A percentile compares a stretch with the other conserved stretches of the same genome.
Evolutionary conservation across 306 rosid genomes (phyloP).

Genomic region (Benincasa hispida): DNA sequence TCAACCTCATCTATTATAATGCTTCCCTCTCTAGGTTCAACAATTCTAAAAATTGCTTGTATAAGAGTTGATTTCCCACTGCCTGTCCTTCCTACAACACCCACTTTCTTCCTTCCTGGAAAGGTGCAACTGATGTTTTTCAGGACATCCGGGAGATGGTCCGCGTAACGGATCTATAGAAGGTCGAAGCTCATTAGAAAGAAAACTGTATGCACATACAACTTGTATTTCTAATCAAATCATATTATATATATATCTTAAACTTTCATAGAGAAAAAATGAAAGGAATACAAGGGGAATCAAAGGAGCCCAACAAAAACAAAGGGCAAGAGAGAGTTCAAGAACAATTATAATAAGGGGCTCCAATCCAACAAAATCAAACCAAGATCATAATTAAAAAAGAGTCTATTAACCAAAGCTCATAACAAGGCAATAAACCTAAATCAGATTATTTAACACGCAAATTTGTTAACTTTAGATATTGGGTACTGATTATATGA

Average conservation of each 20-base stretch:
- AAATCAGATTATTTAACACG: not conserved
- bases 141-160: slow-evolving; percentile 75
- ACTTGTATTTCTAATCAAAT: not conserved
- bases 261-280: no score
- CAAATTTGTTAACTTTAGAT: not conserved
- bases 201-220: no score
- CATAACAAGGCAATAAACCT: not conserved
- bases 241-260: not conserved
- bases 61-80: slow-evolving; percentile 96
- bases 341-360: not conserved
- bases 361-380: not conserved
- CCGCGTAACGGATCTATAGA: slow-evolving; percentile 78
- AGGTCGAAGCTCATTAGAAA: not conserved
- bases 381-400: no score
- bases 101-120: slow-evolving; percentile 79
- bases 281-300: not conserved
- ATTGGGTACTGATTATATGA: not conserved
- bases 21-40: slow-evolving; percentile 86
- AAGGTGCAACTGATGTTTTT: slow-evolving; percentile 74
- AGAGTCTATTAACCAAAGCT: not conserved
- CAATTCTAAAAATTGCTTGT: slow-evolving; percentile 80
- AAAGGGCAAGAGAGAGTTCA: not conserved
- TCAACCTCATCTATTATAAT: slow-evolving; percentile 63
- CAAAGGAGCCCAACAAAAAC: not conserved
- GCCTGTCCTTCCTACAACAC: slow-evolving; percentile 94